phyloP scores from a whole-genome alignment of 106 monocot genomes.

The Vanilla planifolia region DNA sequence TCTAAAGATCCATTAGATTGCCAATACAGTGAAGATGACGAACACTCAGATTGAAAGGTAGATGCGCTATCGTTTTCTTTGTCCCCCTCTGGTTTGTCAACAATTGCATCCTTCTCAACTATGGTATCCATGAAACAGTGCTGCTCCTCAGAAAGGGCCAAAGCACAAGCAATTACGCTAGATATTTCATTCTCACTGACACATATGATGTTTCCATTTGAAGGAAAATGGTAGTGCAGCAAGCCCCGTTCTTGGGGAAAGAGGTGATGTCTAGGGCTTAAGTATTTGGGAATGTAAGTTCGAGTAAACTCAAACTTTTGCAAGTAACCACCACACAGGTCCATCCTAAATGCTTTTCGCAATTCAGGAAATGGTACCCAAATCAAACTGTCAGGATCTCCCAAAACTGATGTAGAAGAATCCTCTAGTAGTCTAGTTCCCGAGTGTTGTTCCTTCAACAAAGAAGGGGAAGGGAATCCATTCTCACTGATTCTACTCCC shows the following conservation, averaged over 20 bases:
- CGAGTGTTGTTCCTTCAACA: constrained; percentile 1
- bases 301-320: constrained; percentile 53
- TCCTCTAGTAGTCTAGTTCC: constrained; percentile 6
- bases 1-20: constrained; percentile 36
- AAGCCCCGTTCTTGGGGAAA: constrained; percentile 21
- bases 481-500: constrained; percentile 2
- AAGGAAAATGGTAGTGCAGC: constrained; percentile 38
- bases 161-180: constrained; percentile 68
- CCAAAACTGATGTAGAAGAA: constrained; percentile 10
- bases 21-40: constrained; percentile 27
- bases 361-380: constrained; percentile 58
- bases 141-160: constrained; percentile 33
- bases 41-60: constrained; percentile 18
- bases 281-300: constrained; percentile 36
- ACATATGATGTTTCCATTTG: constrained; percentile 36
- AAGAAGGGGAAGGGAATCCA: not conserved
- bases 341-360: constrained; percentile 35
- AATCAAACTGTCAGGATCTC: constrained; percentile 44
- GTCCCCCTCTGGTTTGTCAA: constrained; percentile 24
- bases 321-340: constrained; percentile 39
- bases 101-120: constrained; percentile 23
- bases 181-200: constrained; percentile 67
- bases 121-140: not conserved
- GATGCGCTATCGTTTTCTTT: constrained; percentile 15
- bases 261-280: constrained; percentile 30